Evolutionary conservation across 1,139 yeast genomes (phyloP).

Genomic region (Candida tropicalis): DNA sequence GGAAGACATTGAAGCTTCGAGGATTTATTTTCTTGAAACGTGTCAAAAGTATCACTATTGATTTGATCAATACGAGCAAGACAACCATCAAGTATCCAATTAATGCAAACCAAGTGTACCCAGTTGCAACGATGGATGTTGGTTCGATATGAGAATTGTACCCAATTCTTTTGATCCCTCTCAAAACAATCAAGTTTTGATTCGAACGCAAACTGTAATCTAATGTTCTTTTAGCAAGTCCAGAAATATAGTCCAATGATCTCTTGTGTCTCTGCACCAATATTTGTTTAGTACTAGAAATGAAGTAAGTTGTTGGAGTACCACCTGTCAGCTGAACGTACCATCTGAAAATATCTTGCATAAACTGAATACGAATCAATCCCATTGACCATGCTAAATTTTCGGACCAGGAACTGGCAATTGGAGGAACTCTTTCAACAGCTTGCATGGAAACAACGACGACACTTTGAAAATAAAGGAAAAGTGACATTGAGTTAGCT

Average conservation of each 20-base stretch:
- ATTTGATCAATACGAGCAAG: constrained; percentile 56
- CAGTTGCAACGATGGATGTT: constrained; percentile 73
- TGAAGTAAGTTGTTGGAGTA: constrained; percentile 60
- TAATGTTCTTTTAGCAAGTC: constrained; percentile 29
- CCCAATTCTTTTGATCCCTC: constrained; percentile 79
- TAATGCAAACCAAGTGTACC: constrained; percentile 71
- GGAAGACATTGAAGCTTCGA: constrained; percentile 49
- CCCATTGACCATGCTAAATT: constrained; percentile 90
- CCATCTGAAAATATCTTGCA: constrained; percentile 82
- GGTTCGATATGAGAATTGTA: constrained; percentile 68
- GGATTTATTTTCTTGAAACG: constrained; percentile 49
- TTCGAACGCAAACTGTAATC: constrained; percentile 40
- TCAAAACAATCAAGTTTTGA: constrained; percentile 55
- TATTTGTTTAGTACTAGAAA: constrained; percentile 58
- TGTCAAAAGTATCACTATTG: constrained; percentile 47
- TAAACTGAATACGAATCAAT: constrained; percentile 62
- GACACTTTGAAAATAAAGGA: constrained; percentile 76
- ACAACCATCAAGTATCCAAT: constrained; percentile 57
- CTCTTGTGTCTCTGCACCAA: constrained; percentile 57
- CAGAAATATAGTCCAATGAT: constrained; percentile 33
- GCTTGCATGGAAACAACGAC: constrained; percentile 73
- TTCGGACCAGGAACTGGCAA: constrained; percentile 80
- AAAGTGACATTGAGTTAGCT: constrained; percentile 73
- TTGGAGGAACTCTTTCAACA: constrained; percentile 75
- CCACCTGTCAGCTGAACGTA: constrained; percentile 82